Conservation (phyloP, 108 stramenopile species). For the Skeletonema marinoi region DNA sequence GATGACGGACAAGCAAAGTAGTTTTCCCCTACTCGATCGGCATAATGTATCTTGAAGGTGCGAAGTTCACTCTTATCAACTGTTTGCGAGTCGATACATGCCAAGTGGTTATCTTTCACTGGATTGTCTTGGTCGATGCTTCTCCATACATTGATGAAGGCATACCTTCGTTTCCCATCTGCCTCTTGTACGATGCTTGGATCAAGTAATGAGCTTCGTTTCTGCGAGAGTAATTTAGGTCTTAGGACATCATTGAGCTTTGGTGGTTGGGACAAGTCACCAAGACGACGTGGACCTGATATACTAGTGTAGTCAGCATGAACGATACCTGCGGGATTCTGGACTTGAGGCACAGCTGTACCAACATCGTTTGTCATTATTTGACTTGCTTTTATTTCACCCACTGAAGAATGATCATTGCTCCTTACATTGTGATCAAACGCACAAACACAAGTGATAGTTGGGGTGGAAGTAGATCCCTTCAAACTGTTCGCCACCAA, state of each 20-base stretch:
- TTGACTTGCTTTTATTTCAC: constrained; percentile 26
- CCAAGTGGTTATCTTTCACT: constrained; percentile 53
- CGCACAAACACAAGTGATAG: constrained; percentile 35
- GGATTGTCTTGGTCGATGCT: constrained; percentile 50
- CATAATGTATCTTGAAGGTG: constrained; percentile 60
- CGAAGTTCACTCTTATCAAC: constrained; percentile 32
- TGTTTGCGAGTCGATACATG: constrained; percentile 56
- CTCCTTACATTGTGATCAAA: constrained; percentile 73
- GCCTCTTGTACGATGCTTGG: constrained; percentile 46
- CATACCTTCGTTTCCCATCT: constrained; percentile 54
- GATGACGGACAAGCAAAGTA: constrained; percentile 44
- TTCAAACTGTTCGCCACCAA: constrained; percentile 18
- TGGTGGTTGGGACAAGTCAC: constrained; percentile 48
- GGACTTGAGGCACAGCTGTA: constrained; percentile 26
- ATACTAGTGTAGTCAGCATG: constrained; percentile 62
- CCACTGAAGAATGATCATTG: constrained; percentile 11
- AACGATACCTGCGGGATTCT: constrained; percentile 56
- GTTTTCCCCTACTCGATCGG: constrained; percentile 64
- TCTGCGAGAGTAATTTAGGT: constrained; percentile 19
- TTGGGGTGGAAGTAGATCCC: constrained; percentile 4
- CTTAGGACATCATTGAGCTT: constrained; percentile 60
- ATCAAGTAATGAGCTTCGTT: constrained; percentile 44
- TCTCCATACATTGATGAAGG: constrained; percentile 67
- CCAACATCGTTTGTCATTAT: background rate
- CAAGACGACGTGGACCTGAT: constrained; percentile 57